Evolutionary conservation across 768 basidiomycete species (phyloP).

Genomic region (Lactifluus piperatus): DNA sequence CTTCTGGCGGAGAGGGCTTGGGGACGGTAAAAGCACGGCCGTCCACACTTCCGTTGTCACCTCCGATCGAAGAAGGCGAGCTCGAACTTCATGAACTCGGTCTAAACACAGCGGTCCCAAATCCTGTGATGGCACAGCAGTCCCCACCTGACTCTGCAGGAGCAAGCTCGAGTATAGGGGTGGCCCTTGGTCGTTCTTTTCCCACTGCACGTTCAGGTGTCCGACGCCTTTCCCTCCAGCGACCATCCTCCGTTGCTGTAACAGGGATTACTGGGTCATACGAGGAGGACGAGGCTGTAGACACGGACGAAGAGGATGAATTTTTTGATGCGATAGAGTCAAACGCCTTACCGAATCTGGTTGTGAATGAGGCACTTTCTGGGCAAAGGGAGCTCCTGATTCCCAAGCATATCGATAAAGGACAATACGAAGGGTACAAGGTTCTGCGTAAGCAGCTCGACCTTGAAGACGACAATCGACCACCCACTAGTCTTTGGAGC

Average conservation of each 20-base stretch:
- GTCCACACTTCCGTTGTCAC: constrained; percentile 12
- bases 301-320: constrained; percentile 85
- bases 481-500: constrained; percentile 87
- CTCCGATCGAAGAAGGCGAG: constrained; percentile 13
- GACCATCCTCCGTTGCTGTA: not conserved
- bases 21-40: constrained; percentile 20
- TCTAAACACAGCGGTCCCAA: constrained; percentile 8
- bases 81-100: not conserved
- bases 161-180: not conserved
- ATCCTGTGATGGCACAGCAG: not conserved
- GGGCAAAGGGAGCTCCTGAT: constrained; percentile 32
- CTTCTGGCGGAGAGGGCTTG: constrained; percentile 22
- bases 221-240: constrained; percentile 14
- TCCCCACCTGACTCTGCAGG: not conserved
- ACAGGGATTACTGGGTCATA: not conserved
- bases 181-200: not conserved
- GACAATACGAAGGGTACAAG: constrained; percentile 60
- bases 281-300: constrained; percentile 31
- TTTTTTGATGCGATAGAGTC: constrained; percentile 96
- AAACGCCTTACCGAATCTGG: constrained; percentile 65
- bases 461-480: constrained; percentile 67
- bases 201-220: not conserved
- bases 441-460: constrained; percentile 51
- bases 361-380: constrained; percentile 56
- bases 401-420: constrained; percentile 30